phyloP scores from a whole-genome alignment of 1,284 basidiomycete genomes.

The Amylostereum areolatum region DNA sequence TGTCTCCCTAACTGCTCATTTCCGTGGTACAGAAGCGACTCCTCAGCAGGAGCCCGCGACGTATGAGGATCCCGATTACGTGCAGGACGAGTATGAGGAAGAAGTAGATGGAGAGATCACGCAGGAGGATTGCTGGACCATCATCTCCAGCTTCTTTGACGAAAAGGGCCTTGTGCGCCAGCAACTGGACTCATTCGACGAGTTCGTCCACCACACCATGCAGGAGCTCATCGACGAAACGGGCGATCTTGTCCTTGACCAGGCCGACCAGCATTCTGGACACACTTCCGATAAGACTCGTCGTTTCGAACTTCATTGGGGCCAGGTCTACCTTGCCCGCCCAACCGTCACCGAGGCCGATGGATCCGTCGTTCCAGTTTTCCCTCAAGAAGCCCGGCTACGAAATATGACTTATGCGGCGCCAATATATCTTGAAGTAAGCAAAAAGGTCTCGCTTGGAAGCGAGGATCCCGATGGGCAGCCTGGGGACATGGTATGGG shows the following conservation, averaged over 20 bases:
- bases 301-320: conserved; percentile 96
- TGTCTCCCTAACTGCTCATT: too few relatives aligned
- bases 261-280: conserved; percentile 92
- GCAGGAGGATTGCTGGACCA: conserved; percentile 93
- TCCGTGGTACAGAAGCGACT: conserved; percentile 13
- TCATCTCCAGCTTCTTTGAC: conserved; percentile 95
- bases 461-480: conserved; percentile 78
- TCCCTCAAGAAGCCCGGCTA: conserved; percentile 96
- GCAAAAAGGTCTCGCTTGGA: conserved; percentile 78
- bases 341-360: conserved; percentile 96
- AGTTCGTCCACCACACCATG: conserved; percentile 99
- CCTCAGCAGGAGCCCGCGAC: conserved; percentile 43
- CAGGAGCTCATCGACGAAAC: conserved; percentile 99
- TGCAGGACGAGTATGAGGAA: conserved; percentile 57
- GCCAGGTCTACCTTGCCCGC: conserved; percentile 94
- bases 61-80: conserved; percentile 55
- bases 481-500: conserved; percentile 82
- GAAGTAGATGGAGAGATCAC: conserved; percentile 74
- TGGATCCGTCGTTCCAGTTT: conserved; percentile 88
- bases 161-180: conserved; percentile 97
- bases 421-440: conserved; percentile 95
- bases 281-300: conserved; percentile 74
- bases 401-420: conserved; percentile 96
- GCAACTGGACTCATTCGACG: conserved; percentile 97
- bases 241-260: conserved; percentile 89